These are phyloP conservation scores for Suillus placidus DNA, from an alignment of 768 basidiomycete species.

Conservation along the genomic window DNA sequence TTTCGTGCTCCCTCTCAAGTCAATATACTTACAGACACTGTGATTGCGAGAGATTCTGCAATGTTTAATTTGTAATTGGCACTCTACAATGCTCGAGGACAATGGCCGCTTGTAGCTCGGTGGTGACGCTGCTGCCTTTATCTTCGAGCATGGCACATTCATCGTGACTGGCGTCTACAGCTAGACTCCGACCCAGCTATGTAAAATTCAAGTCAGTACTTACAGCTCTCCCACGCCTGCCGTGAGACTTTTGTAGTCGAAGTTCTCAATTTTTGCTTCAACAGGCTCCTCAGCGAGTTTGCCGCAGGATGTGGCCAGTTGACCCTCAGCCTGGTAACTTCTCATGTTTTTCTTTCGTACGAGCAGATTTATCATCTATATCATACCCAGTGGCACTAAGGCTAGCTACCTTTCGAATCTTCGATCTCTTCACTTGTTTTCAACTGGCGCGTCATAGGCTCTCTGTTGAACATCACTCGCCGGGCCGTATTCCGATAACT, in stretches of 20 bases:
- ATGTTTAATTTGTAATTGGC: neutral
- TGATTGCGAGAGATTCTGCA: neutral
- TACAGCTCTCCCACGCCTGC: neutral
- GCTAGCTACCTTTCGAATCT: neutral
- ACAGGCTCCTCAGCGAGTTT: neutral
- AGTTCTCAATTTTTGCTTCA: neutral
- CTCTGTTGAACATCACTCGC: neutral
- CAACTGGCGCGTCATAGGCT: neutral
- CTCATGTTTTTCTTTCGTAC: neutral
- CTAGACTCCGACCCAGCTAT: neutral
- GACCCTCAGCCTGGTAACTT: neutral
- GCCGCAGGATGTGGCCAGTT: neutral
- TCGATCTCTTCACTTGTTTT: neutral
- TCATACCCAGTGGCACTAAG: neutral
- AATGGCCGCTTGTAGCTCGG: neutral
- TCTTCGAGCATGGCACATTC: neutral
- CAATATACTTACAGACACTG: neutral
- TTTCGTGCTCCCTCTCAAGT: neutral
- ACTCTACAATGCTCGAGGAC: too few relatives aligned
- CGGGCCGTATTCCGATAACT: neutral
- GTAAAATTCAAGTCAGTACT: neutral
- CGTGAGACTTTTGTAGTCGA: neutral
- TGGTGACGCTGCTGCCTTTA: neutral
- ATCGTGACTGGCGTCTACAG: neutral
- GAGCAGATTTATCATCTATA: neutral